phyloP scores from a whole-genome alignment of 169 alveolate genomes.

The Perkinsus marinus region DNA sequence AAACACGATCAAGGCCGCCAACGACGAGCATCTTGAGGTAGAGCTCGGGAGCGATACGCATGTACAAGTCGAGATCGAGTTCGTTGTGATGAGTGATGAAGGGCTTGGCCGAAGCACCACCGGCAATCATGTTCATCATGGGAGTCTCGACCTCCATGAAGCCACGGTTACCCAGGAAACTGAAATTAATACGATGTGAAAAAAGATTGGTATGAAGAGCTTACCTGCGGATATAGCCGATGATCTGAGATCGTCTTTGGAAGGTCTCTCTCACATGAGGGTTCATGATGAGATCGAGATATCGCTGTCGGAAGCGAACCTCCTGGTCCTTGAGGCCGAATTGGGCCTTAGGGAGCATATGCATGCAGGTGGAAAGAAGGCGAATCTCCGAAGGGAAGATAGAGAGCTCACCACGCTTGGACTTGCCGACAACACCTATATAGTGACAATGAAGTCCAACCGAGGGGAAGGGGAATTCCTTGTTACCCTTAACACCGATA shows the following conservation, averaged over 20 bases:
- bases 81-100: conserved; percentile 95
- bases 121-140: conserved; percentile 86
- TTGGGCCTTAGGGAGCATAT: conserved; percentile 85
- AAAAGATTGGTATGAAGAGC: neutral
- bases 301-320: conserved; percentile 77
- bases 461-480: conserved; percentile 32
- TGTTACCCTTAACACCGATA: conserved; percentile 63
- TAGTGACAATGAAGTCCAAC: neutral
- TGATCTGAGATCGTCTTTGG: conserved; percentile 65
- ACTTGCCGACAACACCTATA: conserved; percentile 65
- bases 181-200: neutral
- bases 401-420: conserved; percentile 90
- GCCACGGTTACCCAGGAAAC: conserved; percentile 71
- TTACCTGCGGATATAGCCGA: conserved; percentile 51
- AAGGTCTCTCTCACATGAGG: conserved; percentile 66
- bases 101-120: conserved; percentile 97
- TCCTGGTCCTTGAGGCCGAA: conserved; percentile 85
- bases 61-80: conserved; percentile 79
- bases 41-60: conserved; percentile 98
- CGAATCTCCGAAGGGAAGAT: conserved; percentile 70
- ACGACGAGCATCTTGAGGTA: conserved; percentile 88
- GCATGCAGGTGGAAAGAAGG: conserved; percentile 83
- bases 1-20: conserved; percentile 92
- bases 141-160: conserved; percentile 98
- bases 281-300: conserved; percentile 87